A percentile compares a stretch with the other conserved stretches of the same genome.
These are phyloP conservation scores for Talaromyces adpressus DNA, from an alignment of 495 filamentous ascomycete genomes.

Conservation along the genomic window DNA sequence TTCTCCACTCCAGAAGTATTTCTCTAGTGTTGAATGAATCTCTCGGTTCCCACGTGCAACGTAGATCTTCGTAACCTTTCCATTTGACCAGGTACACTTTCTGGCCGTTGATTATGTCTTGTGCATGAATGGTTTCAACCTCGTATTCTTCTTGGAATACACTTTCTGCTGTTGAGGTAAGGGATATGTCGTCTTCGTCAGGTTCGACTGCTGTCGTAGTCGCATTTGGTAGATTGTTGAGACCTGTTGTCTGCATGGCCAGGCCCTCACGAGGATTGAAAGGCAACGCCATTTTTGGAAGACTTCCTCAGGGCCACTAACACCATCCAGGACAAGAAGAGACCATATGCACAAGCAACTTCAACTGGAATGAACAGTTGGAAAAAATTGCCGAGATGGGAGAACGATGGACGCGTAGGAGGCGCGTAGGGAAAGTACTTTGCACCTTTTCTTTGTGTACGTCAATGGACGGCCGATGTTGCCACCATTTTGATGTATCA, in stretches of 20 bases:
- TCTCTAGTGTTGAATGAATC: constrained; percentile 40
- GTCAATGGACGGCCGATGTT: neutral
- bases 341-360: neutral
- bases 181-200: constrained; percentile 53
- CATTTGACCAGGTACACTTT: constrained; percentile 58
- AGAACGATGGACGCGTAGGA: neutral
- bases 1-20: constrained; percentile 47
- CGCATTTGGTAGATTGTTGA: neutral
- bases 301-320: neutral
- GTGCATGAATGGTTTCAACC: constrained; percentile 41
- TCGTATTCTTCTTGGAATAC: constrained; percentile 30
- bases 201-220: neutral
- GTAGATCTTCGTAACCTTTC: constrained; percentile 50
- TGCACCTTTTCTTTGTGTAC: neutral
- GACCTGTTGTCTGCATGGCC: neutral
- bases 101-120: constrained; percentile 31
- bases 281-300: neutral
- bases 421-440: neutral
- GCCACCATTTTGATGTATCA: neutral
- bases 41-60: constrained; percentile 61
- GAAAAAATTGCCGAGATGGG: neutral
- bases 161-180: constrained; percentile 51
- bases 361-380: neutral
- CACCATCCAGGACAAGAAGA: neutral
- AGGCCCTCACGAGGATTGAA: neutral